phyloP scores from a whole-genome alignment of 2,329 filamentous ascomycete genomes.

The Nigrospora sphaerica region DNA sequence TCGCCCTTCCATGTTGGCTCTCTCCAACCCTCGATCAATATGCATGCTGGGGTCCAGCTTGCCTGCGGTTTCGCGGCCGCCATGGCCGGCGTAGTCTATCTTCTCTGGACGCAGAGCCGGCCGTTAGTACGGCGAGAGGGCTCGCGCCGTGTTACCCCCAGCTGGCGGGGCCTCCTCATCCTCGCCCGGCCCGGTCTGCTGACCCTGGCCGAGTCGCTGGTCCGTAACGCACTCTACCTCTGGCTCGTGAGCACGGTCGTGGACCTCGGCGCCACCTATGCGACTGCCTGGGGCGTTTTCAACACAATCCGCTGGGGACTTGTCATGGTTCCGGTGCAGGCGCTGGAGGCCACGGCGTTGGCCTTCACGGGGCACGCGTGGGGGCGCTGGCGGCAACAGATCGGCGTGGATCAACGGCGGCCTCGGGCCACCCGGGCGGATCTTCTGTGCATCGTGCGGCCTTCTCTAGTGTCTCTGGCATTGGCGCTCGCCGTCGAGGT shows the following conservation, averaged over 20 bases:
- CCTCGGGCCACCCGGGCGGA: constrained; percentile 9
- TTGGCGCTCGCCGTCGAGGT: constrained; percentile 29
- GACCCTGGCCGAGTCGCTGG: no score
- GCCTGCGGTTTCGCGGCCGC: constrained; percentile 52
- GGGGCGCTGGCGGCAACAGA: constrained; percentile 37
- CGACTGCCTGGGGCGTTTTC: no score
- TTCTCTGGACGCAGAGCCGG: constrained; percentile 38
- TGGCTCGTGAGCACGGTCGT: no score
- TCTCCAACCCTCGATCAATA: constrained; percentile 50
- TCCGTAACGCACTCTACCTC: no score
- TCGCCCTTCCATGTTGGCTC: constrained; percentile 55
- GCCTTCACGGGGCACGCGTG: constrained; percentile 62
- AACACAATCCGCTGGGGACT: constrained; percentile 69
- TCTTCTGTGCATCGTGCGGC: constrained; percentile 31
- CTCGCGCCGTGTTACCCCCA: constrained; percentile 22
- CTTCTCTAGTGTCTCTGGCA: constrained; percentile 43
- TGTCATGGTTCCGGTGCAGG: constrained; percentile 65
- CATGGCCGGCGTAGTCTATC: constrained; percentile 51
- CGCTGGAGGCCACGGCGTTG: constrained; percentile 57
- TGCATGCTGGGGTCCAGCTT: constrained; percentile 57
- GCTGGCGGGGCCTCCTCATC: constrained; percentile 34
- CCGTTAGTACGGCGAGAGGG: no score
- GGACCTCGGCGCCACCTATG: no score
- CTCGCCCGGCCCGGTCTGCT: constrained; percentile 53
- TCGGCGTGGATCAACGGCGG: constrained; percentile 13